Conservation (phyloP, 768 basidiomycete species). For the Butyriboletus loyo region DNA sequence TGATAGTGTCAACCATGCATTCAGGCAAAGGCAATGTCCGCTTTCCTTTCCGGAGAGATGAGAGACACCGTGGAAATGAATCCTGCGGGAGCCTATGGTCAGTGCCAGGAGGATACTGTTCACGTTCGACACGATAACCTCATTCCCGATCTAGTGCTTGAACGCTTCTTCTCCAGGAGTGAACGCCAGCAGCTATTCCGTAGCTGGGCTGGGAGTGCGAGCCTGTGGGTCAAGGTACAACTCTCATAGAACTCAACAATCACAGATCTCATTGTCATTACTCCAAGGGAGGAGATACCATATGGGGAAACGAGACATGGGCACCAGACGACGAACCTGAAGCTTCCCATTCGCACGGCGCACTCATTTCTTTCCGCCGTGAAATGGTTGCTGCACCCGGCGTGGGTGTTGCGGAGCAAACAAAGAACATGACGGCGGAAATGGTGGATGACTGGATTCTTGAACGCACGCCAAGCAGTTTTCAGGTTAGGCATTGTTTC, state of each 20-base stretch:
- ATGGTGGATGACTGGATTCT: conserved; percentile 78
- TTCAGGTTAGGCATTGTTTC: conserved; percentile 53
- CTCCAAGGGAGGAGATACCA: conserved; percentile 67
- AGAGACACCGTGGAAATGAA: conserved; percentile 87
- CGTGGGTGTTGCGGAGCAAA: conserved; percentile 13
- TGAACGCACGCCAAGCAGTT: conserved; percentile 75
- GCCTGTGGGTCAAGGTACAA: conserved; percentile 91
- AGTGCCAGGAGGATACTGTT: conserved; percentile 5
- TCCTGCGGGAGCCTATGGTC: conserved; percentile 76
- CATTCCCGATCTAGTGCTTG: conserved; percentile 50
- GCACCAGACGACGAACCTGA: conserved; percentile 77
- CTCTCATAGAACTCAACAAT: not conserved
- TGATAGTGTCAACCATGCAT: not conserved
- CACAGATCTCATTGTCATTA: not conserved
- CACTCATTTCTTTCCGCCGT: conserved; percentile 76
- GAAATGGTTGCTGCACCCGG: conserved; percentile 6
- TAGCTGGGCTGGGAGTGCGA: conserved; percentile 92
- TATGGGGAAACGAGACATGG: conserved; percentile 75
- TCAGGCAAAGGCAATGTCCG: conserved; percentile 91
- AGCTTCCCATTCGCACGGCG: conserved; percentile 65
- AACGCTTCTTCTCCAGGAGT: conserved; percentile 85
- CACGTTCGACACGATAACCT: not conserved
- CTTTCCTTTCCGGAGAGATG: conserved; percentile 95
- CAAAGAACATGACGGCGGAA: conserved; percentile 72
- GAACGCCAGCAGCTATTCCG: conserved; percentile 90